Percentiles rank a stretch among this genome's conserved stretches.
These are phyloP conservation scores for Cryptosporidium andersoni DNA, from an alignment of 169 alveolate genomes.

Conservation along the genomic window DNA sequence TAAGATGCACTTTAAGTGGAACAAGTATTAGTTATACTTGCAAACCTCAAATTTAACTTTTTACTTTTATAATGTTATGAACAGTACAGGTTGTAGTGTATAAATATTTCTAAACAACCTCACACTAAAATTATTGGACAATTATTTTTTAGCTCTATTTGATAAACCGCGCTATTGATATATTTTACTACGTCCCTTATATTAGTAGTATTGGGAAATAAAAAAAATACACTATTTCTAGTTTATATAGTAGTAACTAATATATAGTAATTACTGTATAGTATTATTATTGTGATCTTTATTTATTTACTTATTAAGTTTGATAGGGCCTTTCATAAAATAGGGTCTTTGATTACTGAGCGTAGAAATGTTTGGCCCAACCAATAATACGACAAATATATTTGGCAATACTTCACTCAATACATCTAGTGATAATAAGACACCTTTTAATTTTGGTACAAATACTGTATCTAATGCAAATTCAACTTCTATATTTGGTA, in stretches of 20 bases:
- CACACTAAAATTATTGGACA: too few relatives aligned
- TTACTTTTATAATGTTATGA: too few relatives aligned
- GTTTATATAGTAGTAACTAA: not conserved
- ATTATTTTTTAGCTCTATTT: too few relatives aligned
- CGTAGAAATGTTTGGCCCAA: constrained; percentile 7
- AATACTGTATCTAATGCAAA: not conserved
- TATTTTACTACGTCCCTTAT: too few relatives aligned
- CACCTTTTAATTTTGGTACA: not conserved
- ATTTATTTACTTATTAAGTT: not conserved
- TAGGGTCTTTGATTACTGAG: not conserved
- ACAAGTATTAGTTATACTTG: too few relatives aligned
- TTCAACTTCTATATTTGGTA: constrained; percentile 8
- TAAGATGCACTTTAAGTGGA: too few relatives aligned
- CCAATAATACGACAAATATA: not conserved
- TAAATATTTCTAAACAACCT: too few relatives aligned
- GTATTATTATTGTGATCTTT: not conserved
- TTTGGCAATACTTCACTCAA: not conserved
- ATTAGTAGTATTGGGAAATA: too few relatives aligned
- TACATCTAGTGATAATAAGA: not conserved
- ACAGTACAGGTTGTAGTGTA: too few relatives aligned
- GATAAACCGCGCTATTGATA: too few relatives aligned
- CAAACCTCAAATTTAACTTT: too few relatives aligned
- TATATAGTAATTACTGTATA: not conserved
- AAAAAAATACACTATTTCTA: not conserved
- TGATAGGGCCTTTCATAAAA: not conserved